A percentile compares a stretch with the other conserved stretches of the same genome.
Evolutionary conservation across 495 filamentous ascomycete genomes (phyloP).

Genomic region (Aspergillus panamensis): DNA sequence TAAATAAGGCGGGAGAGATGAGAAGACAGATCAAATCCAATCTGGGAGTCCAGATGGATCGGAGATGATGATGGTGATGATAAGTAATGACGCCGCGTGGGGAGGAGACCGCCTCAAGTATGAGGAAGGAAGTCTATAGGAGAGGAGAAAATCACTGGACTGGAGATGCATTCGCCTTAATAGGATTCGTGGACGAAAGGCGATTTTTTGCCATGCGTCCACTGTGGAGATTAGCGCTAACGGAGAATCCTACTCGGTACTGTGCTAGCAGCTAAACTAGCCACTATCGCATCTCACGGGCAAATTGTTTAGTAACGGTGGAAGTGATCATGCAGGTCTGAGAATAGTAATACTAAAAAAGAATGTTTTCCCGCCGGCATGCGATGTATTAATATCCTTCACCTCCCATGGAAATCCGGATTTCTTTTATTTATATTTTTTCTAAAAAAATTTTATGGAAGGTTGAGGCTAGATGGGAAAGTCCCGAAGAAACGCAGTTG

Average conservation of each 20-base stretch:
- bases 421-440: too few species aligned
- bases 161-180: conserved; percentile 13
- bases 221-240: conserved; percentile 10
- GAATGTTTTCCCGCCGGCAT: neutral
- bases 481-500: conserved; percentile 23
- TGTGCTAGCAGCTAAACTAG: neutral
- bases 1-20: neutral
- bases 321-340: too few species aligned
- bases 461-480: conserved; percentile 20
- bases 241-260: too few species aligned
- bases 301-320: too few species aligned
- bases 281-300: neutral
- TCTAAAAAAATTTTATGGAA: too few species aligned
- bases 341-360: neutral
- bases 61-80: neutral
- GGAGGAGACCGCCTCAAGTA: neutral
- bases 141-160: conserved; percentile 2
- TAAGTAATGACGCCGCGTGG: neutral
- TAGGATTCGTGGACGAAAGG: conserved; percentile 9
- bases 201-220: conserved; percentile 13
- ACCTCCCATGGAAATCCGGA: neutral
- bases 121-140: neutral
- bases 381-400: neutral
- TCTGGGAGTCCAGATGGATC: neutral
- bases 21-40: neutral